A percentile compares a stretch with the other conserved stretches of the same genome.
These are phyloP conservation scores for Paxillus ammoniavirescens DNA, from an alignment of 768 basidiomycete species.

Conservation along the genomic window DNA sequence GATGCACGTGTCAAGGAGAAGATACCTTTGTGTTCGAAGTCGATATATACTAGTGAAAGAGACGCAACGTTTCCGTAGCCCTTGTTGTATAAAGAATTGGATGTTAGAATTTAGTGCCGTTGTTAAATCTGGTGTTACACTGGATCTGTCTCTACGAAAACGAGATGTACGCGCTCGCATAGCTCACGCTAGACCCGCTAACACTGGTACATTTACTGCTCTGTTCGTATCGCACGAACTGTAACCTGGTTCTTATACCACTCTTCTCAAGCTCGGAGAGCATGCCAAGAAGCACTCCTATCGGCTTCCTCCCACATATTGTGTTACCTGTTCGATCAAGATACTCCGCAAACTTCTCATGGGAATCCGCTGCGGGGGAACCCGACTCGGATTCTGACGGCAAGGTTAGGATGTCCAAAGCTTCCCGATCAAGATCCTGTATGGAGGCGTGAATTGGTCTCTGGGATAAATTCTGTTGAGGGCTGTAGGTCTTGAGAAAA, in stretches of 20 bases:
- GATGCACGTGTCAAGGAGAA: background rate
- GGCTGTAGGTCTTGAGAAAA: constrained; percentile 45
- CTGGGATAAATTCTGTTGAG: constrained; percentile 36
- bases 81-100: too few relatives aligned
- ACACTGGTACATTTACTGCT: constrained; percentile 71
- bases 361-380: constrained; percentile 51
- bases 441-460: constrained; percentile 85
- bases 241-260: constrained; percentile 39
- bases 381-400: constrained; percentile 43
- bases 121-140: background rate
- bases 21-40: background rate
- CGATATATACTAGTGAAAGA: background rate
- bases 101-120: background rate
- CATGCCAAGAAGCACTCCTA: constrained; percentile 86
- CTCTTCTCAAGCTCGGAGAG: constrained; percentile 55
- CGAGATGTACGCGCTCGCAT: constrained; percentile 84
- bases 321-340: constrained; percentile 83
- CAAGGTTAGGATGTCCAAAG: constrained; percentile 68
- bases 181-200: constrained; percentile 90
- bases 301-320: constrained; percentile 95
- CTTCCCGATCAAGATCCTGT: constrained; percentile 80
- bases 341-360: constrained; percentile 64
- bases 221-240: constrained; percentile 94
- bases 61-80: too few relatives aligned
- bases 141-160: constrained; percentile 34